Evolutionary conservation across 2,329 filamentous ascomycete species (phyloP).

Genomic region (Xenosphaeropsis pyriputrescens): DNA sequence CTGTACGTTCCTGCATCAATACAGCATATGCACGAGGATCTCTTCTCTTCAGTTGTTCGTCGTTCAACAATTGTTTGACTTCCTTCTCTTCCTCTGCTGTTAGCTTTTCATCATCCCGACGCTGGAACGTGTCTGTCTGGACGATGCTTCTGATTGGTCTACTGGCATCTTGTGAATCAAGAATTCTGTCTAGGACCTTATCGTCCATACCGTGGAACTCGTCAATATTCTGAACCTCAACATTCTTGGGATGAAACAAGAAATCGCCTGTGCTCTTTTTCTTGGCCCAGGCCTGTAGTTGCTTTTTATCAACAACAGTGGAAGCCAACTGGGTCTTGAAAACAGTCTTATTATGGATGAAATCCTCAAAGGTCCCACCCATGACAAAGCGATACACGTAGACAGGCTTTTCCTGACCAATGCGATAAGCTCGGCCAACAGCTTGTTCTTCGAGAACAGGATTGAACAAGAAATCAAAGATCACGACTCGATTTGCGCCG

Average conservation of each 20-base stretch:
- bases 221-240: constrained; percentile 33
- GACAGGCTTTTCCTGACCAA: constrained; percentile 69
- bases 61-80: constrained; percentile 28
- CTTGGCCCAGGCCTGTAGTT: constrained; percentile 51
- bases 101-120: constrained; percentile 49
- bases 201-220: constrained; percentile 43
- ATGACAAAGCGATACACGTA: constrained; percentile 73
- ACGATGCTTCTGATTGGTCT: constrained; percentile 38
- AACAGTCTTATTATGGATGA: constrained; percentile 56
- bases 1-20: neutral
- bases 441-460: constrained; percentile 76
- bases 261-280: constrained; percentile 33
- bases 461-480: constrained; percentile 75
- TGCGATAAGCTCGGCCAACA: constrained; percentile 70
- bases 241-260: constrained; percentile 40
- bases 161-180: constrained; percentile 32
- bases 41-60: constrained; percentile 15
- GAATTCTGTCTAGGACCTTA: constrained; percentile 42
- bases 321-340: constrained; percentile 74
- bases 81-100: constrained; percentile 45
- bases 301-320: constrained; percentile 73
- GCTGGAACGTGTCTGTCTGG: constrained; percentile 58
- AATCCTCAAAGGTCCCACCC: constrained; percentile 67
- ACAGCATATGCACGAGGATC: constrained; percentile 7
- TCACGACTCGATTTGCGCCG: constrained; percentile 71